A percentile compares a stretch with the other conserved stretches of the same genome.
These are phyloP conservation scores for Botrytis medusae DNA, from an alignment of 2,329 filamentous ascomycete species.

Conservation along the genomic window DNA sequence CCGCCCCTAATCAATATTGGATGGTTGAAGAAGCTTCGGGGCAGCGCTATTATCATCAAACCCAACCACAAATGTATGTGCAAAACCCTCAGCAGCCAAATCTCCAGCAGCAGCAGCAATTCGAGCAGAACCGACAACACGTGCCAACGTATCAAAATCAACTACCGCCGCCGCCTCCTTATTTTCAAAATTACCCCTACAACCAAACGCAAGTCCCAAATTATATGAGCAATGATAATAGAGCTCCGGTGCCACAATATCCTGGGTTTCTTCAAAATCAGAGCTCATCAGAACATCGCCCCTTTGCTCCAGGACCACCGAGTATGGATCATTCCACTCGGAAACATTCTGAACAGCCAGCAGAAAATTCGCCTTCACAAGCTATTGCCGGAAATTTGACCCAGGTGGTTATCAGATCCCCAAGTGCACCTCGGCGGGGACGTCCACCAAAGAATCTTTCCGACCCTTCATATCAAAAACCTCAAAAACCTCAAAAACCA, in stretches of 20 bases:
- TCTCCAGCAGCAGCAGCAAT: neutral
- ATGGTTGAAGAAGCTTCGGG: neutral
- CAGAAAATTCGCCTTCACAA: neutral
- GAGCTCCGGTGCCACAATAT: neutral
- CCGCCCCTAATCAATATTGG: neutral
- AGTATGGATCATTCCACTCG: neutral
- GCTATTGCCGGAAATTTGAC: neutral
- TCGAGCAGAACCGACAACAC: slow-evolving; percentile 1
- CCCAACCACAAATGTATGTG: neutral
- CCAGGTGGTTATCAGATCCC: neutral
- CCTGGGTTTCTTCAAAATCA: neutral
- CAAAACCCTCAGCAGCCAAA: neutral
- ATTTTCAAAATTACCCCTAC: neutral
- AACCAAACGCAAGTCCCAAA: neutral
- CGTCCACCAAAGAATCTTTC: slow-evolving; percentile 12
- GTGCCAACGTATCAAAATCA: slow-evolving; percentile 5
- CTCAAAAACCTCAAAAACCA: neutral
- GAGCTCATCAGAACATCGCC: neutral
- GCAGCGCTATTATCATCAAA: neutral
- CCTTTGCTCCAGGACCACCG: neutral
- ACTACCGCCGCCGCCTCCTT: neutral
- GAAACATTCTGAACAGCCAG: neutral
- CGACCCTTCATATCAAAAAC: neutral
- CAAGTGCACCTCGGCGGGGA: slow-evolving; percentile 5
- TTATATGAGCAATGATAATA: neutral